Percentiles rank a stretch among this genome's conserved stretches.
phyloP scores from a whole-genome alignment of 345 rosid genomes.

The Carallia brachiata region DNA sequence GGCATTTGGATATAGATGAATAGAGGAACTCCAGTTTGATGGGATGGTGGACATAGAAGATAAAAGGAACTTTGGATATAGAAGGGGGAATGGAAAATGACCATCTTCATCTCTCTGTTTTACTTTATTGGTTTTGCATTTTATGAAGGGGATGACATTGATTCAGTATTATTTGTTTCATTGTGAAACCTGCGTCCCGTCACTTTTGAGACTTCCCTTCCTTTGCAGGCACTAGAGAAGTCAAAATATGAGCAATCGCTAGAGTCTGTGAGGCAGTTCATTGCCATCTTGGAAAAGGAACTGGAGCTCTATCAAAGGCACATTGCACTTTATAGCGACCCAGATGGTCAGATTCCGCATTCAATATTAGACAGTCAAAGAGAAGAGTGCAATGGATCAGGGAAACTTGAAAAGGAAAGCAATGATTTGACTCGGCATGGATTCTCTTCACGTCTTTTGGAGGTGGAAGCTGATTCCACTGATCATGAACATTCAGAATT shows the following conservation, averaged over 20 bases:
- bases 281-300: slow-evolving; percentile 75
- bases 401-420: slow-evolving; percentile 22
- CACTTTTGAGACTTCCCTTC: not conserved
- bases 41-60: no score
- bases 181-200: not conserved
- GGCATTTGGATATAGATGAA: no score
- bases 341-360: slow-evolving; percentile 51
- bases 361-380: slow-evolving; percentile 44
- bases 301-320: slow-evolving; percentile 76
- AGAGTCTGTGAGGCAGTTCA: slow-evolving; percentile 74
- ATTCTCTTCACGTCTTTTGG: slow-evolving; percentile 25
- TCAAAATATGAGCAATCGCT: slow-evolving; percentile 91
- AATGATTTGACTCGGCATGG: not conserved
- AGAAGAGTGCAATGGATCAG: slow-evolving; percentile 27
- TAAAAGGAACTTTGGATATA: not conserved
- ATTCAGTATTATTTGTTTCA: not conserved
- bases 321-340: slow-evolving; percentile 69
- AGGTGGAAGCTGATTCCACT: slow-evolving; percentile 25
- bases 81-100: not conserved
- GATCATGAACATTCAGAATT: slow-evolving; percentile 27
- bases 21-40: no score
- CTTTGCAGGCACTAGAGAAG: slow-evolving; percentile 71
- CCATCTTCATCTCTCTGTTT: not conserved
- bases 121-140: slow-evolving; percentile 2
- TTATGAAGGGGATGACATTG: not conserved